phyloP scores from a whole-genome alignment of 108 stramenopile species.

The Conticribra guillardii region DNA sequence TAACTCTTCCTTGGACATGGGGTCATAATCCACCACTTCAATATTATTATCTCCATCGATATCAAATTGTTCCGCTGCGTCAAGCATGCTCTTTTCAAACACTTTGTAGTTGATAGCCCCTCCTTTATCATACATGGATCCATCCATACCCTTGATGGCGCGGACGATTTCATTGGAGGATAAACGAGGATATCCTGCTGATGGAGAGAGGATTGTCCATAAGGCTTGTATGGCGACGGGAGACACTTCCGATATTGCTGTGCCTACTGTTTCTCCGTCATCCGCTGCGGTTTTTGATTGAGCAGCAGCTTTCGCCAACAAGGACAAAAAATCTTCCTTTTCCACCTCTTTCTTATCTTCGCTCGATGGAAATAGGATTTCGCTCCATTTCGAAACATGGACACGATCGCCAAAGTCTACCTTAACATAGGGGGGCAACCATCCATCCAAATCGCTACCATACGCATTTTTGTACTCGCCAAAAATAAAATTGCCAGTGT shows the following conservation, averaged over 20 bases:
- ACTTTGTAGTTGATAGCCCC: conserved; percentile 10
- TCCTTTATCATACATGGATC: conserved; percentile 25
- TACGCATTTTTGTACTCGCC: too few species aligned
- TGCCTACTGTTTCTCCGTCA: too few species aligned
- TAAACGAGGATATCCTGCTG: conserved; percentile 33
- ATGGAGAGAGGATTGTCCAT: conserved; percentile 27
- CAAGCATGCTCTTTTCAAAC: conserved; percentile 4
- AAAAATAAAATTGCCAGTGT: conserved; percentile 23
- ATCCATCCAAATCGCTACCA: conserved; percentile 15
- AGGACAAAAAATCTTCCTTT: conserved; percentile 2
- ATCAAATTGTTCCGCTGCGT: conserved; percentile 7
- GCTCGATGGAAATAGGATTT: conserved; percentile 17
- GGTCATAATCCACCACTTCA: conserved; percentile 2
- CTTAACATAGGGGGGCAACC: conserved; percentile 30
- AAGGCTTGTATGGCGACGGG: conserved; percentile 21
- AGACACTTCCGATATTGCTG: conserved; percentile 8
- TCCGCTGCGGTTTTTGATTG: background rate
- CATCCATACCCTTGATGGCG: conserved; percentile 28
- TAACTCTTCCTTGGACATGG: conserved; percentile 38
- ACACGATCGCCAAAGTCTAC: conserved; percentile 31
- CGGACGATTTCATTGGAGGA: conserved; percentile 22
- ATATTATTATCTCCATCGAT: background rate
- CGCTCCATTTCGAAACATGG: conserved; percentile 26
- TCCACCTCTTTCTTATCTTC: conserved; percentile 17
- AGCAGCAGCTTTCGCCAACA: background rate